phyloP scores from a whole-genome alignment of 371 early-diverging fungal genomes.

The Mucor circinelloides region DNA sequence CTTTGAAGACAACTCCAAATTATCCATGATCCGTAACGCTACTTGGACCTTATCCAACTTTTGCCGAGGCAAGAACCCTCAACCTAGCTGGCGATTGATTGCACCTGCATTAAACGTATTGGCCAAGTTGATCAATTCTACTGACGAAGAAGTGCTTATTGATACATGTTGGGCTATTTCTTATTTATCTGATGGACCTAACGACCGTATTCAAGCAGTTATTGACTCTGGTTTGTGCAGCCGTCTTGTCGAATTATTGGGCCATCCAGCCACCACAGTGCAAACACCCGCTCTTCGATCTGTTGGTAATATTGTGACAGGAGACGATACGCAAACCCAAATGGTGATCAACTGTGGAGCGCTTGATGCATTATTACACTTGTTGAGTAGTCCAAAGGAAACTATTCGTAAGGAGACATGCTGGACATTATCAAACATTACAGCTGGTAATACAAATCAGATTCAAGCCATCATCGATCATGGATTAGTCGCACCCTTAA shows the following conservation, averaged over 20 bases:
- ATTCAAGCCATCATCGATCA: constrained; percentile 95
- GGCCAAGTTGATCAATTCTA: constrained; percentile 83
- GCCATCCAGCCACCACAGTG: constrained; percentile 83
- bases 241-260: constrained; percentile 90
- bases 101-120: constrained; percentile 85
- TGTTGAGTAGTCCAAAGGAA: constrained; percentile 88
- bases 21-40: constrained; percentile 96
- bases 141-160: constrained; percentile 94
- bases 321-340: constrained; percentile 97
- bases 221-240: constrained; percentile 91
- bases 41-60: constrained; percentile 99
- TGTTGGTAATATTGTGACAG: constrained; percentile 99
- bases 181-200: constrained; percentile 95
- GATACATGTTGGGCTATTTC: constrained; percentile 99
- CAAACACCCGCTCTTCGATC: constrained; percentile 98
- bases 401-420: constrained; percentile 98
- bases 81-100: constrained; percentile 88
- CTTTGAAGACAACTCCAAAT: constrained; percentile 82
- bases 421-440: constrained; percentile 99
- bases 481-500: constrained; percentile 89
- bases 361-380: constrained; percentile 73
- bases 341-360: constrained; percentile 90
- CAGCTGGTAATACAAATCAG: constrained; percentile 95
- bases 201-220: constrained; percentile 96
- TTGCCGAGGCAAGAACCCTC: constrained; percentile 98